Evolutionary conservation across 192 early-diverging fungal genomes (phyloP).

Genomic region (Mycoemilia scoparia): DNA sequence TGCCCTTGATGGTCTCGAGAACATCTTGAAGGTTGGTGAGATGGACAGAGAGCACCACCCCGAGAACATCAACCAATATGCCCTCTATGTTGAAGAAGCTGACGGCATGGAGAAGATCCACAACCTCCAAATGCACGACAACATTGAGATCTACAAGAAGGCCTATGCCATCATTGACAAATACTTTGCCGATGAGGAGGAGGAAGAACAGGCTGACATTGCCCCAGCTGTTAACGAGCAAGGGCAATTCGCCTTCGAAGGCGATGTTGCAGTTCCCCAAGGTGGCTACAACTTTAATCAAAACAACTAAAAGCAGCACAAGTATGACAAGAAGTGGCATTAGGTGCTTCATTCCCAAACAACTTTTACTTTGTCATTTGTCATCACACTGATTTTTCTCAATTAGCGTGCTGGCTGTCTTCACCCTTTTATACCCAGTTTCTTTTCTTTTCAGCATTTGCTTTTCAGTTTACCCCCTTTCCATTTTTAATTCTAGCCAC

Average conservation of each 20-base stretch:
- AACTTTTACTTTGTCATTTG: no score
- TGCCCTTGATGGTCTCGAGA: conserved; percentile 93
- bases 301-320: no score
- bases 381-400: no score
- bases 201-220: conserved; percentile 41
- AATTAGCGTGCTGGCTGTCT: no score
- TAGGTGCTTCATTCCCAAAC: no score
- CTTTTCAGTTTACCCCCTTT: no score
- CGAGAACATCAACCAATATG: conserved; percentile 60
- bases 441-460: no score
- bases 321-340: no score
- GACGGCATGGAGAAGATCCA: conserved; percentile 94
- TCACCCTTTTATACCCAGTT: no score
- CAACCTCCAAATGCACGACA: conserved; percentile 85
- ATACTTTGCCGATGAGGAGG: conserved; percentile 81
- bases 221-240: conserved; percentile 52
- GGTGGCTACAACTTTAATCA: conserved; percentile 82
- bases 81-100: conserved; percentile 78
- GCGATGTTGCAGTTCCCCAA: conserved; percentile 45
- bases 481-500: no score
- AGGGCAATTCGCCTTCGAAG: conserved; percentile 64
- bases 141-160: conserved; percentile 93
- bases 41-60: conserved; percentile 42
- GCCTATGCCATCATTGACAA: conserved; percentile 88
- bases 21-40: conserved; percentile 93